Conservation (phyloP, 2,329 filamentous ascomycete genomes). For the Diatrype stigma region DNA sequence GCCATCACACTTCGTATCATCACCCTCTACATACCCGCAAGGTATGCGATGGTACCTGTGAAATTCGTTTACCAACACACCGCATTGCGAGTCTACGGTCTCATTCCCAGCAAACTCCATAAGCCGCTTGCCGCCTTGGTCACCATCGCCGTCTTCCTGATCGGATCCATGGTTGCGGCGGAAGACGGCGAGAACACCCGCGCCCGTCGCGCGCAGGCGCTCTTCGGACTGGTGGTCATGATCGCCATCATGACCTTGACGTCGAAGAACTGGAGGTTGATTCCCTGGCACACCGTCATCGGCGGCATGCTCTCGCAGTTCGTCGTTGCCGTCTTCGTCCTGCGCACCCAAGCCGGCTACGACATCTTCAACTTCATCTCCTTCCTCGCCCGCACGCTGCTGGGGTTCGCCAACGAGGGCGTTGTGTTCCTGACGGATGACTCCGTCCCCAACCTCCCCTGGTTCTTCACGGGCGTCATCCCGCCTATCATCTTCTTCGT, state of each 20-base stretch:
- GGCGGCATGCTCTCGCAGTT: conserved; percentile 87
- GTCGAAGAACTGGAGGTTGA: conserved; percentile 60
- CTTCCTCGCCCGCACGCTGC: conserved; percentile 64
- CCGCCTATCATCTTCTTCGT: conserved; percentile 97
- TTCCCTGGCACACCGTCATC: conserved; percentile 77
- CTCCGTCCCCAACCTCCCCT: conserved; percentile 40
- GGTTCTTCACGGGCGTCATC: conserved; percentile 77
- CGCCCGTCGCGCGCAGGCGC: conserved; percentile 72
- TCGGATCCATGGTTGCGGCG: conserved; percentile 70
- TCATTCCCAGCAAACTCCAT: conserved; percentile 64
- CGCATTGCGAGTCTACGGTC: conserved; percentile 50
- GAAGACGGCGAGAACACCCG: conserved; percentile 74
- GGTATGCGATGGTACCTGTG: conserved; percentile 62
- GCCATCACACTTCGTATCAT: conserved; percentile 68
- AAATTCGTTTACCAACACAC: conserved; percentile 65
- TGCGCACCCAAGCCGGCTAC: conserved; percentile 74
- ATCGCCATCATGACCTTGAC: conserved; percentile 64
- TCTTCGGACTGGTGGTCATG: conserved; percentile 74
- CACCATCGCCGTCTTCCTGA: conserved; percentile 67
- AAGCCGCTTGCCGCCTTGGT: conserved; percentile 58
- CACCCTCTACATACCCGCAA: conserved; percentile 68
- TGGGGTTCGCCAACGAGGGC: conserved; percentile 73
- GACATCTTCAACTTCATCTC: conserved; percentile 93
- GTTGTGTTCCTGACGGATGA: conserved; percentile 64
- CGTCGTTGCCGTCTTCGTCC: conserved; percentile 81